Evolutionary conservation across 1,284 basidiomycete genomes (phyloP).

Genomic region (Takashimella koratensis): DNA sequence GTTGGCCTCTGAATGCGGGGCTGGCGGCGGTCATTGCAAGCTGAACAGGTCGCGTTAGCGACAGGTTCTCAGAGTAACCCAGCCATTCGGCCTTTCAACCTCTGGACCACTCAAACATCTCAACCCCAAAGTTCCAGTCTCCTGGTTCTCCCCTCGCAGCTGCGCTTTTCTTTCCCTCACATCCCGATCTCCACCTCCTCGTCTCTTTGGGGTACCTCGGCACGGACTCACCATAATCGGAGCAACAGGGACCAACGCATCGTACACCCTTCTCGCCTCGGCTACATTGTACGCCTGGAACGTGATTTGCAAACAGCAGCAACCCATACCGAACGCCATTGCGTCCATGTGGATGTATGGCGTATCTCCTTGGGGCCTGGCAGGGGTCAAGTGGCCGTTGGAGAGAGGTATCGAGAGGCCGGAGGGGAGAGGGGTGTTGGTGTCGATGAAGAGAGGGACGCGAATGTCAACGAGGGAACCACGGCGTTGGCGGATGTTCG

Average conservation of each 20-base stretch:
- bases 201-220: too few relatives aligned
- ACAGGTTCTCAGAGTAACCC: too few relatives aligned
- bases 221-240: slow-evolving; percentile 81
- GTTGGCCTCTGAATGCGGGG: slow-evolving; percentile 88
- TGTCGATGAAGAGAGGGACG: slow-evolving; percentile 87
- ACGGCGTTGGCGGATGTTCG: slow-evolving; percentile 86
- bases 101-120: too few relatives aligned
- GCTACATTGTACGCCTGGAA: slow-evolving; percentile 93
- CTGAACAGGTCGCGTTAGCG: slow-evolving; percentile 50
- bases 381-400: slow-evolving; percentile 26
- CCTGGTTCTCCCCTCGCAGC: too few relatives aligned
- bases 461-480: slow-evolving; percentile 95
- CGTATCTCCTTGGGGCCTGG: slow-evolving; percentile 48
- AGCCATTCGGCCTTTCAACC: too few relatives aligned
- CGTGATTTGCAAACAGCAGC: slow-evolving; percentile 95
- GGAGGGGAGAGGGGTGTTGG: slow-evolving; percentile 57
- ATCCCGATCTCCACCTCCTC: too few relatives aligned
- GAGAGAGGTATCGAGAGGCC: slow-evolving; percentile 20
- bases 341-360: slow-evolving; percentile 96
- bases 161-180: too few relatives aligned
- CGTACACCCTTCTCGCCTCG: slow-evolving; percentile 90
- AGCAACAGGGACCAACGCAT: slow-evolving; percentile 87
- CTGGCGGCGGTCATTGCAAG: slow-evolving; percentile 91
- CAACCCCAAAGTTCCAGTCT: too few relatives aligned
- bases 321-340: slow-evolving; percentile 99